These are phyloP conservation scores for Globisporangium apiculatum DNA, from an alignment of 352 stramenopile species.

Conservation along the genomic window DNA sequence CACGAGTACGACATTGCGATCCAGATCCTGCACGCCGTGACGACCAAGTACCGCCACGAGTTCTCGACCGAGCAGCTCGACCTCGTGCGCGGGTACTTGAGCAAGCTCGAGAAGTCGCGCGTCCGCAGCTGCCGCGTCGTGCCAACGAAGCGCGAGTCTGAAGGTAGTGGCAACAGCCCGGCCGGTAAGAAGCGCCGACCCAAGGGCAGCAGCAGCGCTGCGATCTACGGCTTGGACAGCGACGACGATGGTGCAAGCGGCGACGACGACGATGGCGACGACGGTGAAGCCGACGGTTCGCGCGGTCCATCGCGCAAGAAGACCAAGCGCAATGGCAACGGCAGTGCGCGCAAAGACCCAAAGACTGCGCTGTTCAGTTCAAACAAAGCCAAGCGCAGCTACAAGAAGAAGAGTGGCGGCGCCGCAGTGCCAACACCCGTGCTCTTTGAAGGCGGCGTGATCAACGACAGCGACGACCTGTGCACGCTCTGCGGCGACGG, in stretches of 20 bases:
- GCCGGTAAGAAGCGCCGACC: conserved; percentile 19
- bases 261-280: conserved; percentile 32
- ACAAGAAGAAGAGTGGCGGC: conserved; percentile 19
- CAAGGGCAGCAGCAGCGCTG: neutral
- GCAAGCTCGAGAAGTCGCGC: conserved; percentile 76
- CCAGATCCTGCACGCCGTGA: conserved; percentile 71
- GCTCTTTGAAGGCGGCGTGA: conserved; percentile 42
- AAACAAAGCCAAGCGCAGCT: conserved; percentile 11
- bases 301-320: conserved; percentile 29
- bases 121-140: conserved; percentile 64
- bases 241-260: conserved; percentile 22
- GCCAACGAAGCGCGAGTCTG: conserved; percentile 23
- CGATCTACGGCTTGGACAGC: conserved; percentile 25
- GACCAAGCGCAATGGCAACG: conserved; percentile 15
- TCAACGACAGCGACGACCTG: conserved; percentile 87
- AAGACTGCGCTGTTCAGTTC: conserved; percentile 9
- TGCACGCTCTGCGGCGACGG: conserved; percentile 90
- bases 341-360: conserved; percentile 27
- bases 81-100: conserved; percentile 64
- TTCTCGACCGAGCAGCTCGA: conserved; percentile 82
- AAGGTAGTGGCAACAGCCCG: conserved; percentile 5
- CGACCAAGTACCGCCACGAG: conserved; percentile 66
- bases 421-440: neutral
- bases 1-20: conserved; percentile 87
- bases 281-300: conserved; percentile 19